Evolutionary conservation across 805 yeast genomes (phyloP), one percentile per base, ranked within the genome.

Genomic region (Hanseniaspora meyeri): DNA sequence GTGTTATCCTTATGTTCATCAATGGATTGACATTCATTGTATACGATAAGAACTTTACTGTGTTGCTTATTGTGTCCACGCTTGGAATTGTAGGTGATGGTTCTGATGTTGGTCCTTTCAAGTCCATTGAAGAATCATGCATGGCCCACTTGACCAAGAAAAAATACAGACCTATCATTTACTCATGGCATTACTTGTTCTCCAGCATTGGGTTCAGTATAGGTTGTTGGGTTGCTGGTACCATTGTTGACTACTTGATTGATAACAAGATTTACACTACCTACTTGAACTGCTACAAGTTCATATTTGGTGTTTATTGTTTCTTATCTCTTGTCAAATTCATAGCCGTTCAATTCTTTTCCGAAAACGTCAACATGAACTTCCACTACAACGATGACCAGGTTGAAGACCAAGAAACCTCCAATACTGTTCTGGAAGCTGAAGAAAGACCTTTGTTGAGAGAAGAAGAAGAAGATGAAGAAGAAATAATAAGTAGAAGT

Each of bases 71-170:
- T 1, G 93, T 93, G 9, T 93, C 95, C 2, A 77, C 86, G 2
- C 58, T 86, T 34, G 96, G 96, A 1, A 95, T 88, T 17, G 85
- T 88, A 8, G 85, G 95, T 1, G 80, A 87, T 32, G 95, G 96
- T 27, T 89, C 83, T 63, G 96, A 88, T 64, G 87, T 90, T 0
- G 96, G 96, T 0, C 96, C 96, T 0, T 88, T 88, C 68, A 83
- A 85, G 64, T 80, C 93, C 0, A 81, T 88, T 32, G 96, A 88
- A 66, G 95, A 87, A 64, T 81, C 91, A 1, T 77, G 86, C 42
- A 73, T 88, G 51, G 93, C 95, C 0, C 91, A 86, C 67, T 70
- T 88, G 60, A 83, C 95, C 0, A 81, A 83, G 0, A 76, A 75
- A 39, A 72, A 72, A 55, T 78, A 77, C 57, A 73, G 95, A 48